Evolutionary conservation across 805 yeast genomes (phyloP).

Genomic region (Zygotorulaspora florentina): DNA sequence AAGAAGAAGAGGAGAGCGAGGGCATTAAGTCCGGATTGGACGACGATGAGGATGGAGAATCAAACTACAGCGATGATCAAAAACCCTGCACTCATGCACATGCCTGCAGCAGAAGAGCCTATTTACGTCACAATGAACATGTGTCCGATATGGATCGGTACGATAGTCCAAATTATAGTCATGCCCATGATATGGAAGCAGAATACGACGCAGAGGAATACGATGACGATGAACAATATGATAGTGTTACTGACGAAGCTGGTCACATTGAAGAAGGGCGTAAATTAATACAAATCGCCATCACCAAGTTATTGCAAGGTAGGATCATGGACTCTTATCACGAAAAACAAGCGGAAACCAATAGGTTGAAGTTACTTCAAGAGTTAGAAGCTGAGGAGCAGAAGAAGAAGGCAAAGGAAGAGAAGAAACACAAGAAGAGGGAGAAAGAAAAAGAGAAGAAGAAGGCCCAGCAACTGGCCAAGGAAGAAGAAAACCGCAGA

Average conservation of each 20-base stretch:
- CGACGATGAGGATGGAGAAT: not conserved
- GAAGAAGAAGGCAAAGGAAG: slow-evolving; percentile 60
- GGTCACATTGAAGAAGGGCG: slow-evolving; percentile 74
- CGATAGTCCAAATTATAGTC: slow-evolving; percentile 15
- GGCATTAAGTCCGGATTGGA: not conserved
- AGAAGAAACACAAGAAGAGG: slow-evolving; percentile 58
- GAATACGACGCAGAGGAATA: slow-evolving; percentile 18
- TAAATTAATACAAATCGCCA: slow-evolving; percentile 71
- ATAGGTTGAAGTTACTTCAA: slow-evolving; percentile 54
- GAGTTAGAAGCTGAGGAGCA: slow-evolving; percentile 69
- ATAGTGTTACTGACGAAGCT: slow-evolving; percentile 49
- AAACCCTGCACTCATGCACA: slow-evolving; percentile 8
- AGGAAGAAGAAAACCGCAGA: slow-evolving; percentile 55
- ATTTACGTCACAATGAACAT: slow-evolving; percentile 11
- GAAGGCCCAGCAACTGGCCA: slow-evolving; percentile 54
- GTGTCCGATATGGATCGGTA: slow-evolving; percentile 15
- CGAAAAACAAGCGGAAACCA: slow-evolving; percentile 74
- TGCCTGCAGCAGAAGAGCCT: slow-evolving; percentile 11
- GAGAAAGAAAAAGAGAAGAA: slow-evolving; percentile 72
- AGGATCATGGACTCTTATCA: slow-evolving; percentile 72
- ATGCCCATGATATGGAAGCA: slow-evolving; percentile 16
- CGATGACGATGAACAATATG: slow-evolving; percentile 29
- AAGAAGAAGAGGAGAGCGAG: slow-evolving; percentile 23
- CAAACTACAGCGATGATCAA: not conserved
- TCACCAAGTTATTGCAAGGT: slow-evolving; percentile 71